Percentiles rank a stretch among this genome's conserved stretches.
These are phyloP conservation scores for Trichocladium antarcticum DNA, from an alignment of 495 filamentous ascomycete genomes.

Conservation along the genomic window DNA sequence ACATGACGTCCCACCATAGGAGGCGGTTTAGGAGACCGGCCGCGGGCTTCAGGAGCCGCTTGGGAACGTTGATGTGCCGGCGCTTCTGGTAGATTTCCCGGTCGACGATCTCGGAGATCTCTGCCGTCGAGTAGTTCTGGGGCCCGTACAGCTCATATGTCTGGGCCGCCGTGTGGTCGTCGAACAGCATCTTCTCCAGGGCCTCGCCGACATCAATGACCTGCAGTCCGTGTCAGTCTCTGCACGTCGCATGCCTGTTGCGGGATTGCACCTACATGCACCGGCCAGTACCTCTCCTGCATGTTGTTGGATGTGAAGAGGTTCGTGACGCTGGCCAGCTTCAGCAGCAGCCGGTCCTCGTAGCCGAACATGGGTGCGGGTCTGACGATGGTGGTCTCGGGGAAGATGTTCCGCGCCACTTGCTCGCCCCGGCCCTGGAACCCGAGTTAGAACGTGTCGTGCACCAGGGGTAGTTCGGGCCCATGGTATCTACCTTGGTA, in stretches of 20 bases:
- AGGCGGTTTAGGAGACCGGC: slow-evolving; percentile 62
- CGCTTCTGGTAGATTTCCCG: slow-evolving; percentile 83
- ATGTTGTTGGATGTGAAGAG: slow-evolving; percentile 84
- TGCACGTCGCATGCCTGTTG: neutral
- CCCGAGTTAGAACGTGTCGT: slow-evolving; percentile 3
- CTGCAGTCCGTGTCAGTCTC: slow-evolving; percentile 33
- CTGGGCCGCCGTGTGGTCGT: slow-evolving; percentile 78
- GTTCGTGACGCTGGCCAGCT: slow-evolving; percentile 65
- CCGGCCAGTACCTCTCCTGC: slow-evolving; percentile 83
- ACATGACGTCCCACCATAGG: slow-evolving; percentile 79
- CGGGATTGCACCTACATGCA: slow-evolving; percentile 57
- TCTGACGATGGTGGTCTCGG: slow-evolving; percentile 94
- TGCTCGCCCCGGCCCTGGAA: slow-evolving; percentile 64
- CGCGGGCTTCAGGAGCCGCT: slow-evolving; percentile 57
- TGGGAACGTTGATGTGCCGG: slow-evolving; percentile 85
- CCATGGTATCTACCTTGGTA: slow-evolving; percentile 88
- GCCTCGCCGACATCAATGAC: slow-evolving; percentile 80
- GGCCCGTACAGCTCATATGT: slow-evolving; percentile 95
- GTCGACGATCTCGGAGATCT: slow-evolving; percentile 81
- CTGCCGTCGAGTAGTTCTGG: slow-evolving; percentile 77
- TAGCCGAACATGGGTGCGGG: slow-evolving; percentile 90
- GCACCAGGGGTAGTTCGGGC: slow-evolving; percentile 22
- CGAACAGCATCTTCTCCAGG: slow-evolving; percentile 76
- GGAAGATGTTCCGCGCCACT: slow-evolving; percentile 80
- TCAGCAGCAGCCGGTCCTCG: slow-evolving; percentile 85